Percentiles rank a stretch among this genome's conserved stretches.
Evolutionary conservation across 371 early-diverging fungal species (phyloP).

Genomic region (Rhizomucor pusillus): DNA sequence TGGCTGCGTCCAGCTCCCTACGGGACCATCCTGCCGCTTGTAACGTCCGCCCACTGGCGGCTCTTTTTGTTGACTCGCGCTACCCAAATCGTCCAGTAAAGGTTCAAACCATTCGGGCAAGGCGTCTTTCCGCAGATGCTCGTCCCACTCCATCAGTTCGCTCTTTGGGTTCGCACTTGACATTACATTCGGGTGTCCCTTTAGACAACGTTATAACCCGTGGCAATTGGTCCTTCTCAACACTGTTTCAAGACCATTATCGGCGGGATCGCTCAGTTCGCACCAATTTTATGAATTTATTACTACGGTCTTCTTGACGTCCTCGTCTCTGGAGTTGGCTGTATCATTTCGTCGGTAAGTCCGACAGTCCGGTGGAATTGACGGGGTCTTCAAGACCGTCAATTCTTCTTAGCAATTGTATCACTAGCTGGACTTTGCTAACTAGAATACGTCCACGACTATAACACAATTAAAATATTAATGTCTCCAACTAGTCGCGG

Average conservation of each 20-base stretch:
- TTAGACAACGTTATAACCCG: constrained; percentile 7
- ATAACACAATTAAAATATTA: too few species aligned
- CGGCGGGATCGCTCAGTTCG: neutral
- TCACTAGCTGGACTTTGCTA: too few species aligned
- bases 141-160: constrained; percentile 7
- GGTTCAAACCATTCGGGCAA: neutral
- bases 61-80: constrained; percentile 5
- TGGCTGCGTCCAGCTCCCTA: neutral
- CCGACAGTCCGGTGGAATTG: neutral
- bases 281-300: neutral
- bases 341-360: neutral
- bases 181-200: constrained; percentile 4
- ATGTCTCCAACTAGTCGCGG: too few species aligned
- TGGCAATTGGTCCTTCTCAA: constrained; percentile 13
- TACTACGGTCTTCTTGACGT: neutral
- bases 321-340: neutral
- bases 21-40: neutral
- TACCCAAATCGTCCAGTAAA: neutral
- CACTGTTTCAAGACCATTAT: constrained; percentile 10
- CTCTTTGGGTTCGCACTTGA: constrained; percentile 6
- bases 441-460: too few species aligned
- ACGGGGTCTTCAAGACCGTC: neutral
- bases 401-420: too few species aligned
- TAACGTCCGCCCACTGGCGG: neutral
- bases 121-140: neutral